Percentiles rank a stretch among this genome's conserved stretches.
These are phyloP conservation scores for Suhomyces sp. DNA, from an alignment of 805 yeast genomes.

Conservation along the genomic window DNA sequence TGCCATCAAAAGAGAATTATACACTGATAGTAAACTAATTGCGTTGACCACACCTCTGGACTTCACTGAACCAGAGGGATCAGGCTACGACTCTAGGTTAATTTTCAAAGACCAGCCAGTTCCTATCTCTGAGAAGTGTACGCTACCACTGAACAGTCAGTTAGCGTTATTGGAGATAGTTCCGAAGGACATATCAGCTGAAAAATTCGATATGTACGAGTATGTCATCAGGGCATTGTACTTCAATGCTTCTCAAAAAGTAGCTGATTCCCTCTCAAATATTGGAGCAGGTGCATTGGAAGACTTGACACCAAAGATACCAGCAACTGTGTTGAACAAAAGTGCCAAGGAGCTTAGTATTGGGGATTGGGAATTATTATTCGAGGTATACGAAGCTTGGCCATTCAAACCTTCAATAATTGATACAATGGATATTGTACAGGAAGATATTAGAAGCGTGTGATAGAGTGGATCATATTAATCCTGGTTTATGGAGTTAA, in stretches of 20 bases:
- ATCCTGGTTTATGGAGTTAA: too few relatives aligned
- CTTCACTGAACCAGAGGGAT: constrained; percentile 26
- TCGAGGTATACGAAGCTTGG: constrained; percentile 64
- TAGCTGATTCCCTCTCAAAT: constrained; percentile 46
- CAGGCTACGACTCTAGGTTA: constrained; percentile 35
- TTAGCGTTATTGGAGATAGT: constrained; percentile 58
- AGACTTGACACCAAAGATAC: constrained; percentile 36
- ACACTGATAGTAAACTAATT: constrained; percentile 55
- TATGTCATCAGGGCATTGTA: constrained; percentile 46
- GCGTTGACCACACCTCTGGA: constrained; percentile 41
- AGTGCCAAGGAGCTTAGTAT: constrained; percentile 48
- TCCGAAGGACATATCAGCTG: constrained; percentile 32
- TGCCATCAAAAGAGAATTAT: constrained; percentile 63
- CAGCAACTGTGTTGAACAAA: constrained; percentile 39
- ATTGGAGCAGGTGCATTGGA: constrained; percentile 83
- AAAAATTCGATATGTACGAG: constrained; percentile 61
- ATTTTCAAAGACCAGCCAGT: constrained; percentile 38
- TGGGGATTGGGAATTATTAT: constrained; percentile 55
- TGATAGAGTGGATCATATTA: neutral
- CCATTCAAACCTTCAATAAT: constrained; percentile 72
- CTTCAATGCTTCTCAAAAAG: constrained; percentile 38
- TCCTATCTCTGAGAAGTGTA: constrained; percentile 26
- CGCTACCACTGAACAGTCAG: constrained; percentile 33
- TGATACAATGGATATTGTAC: constrained; percentile 14
- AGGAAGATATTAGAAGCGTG: constrained; percentile 11